phyloP scores from a whole-genome alignment of 495 filamentous ascomycete species.

The Arthonia radiata region DNA sequence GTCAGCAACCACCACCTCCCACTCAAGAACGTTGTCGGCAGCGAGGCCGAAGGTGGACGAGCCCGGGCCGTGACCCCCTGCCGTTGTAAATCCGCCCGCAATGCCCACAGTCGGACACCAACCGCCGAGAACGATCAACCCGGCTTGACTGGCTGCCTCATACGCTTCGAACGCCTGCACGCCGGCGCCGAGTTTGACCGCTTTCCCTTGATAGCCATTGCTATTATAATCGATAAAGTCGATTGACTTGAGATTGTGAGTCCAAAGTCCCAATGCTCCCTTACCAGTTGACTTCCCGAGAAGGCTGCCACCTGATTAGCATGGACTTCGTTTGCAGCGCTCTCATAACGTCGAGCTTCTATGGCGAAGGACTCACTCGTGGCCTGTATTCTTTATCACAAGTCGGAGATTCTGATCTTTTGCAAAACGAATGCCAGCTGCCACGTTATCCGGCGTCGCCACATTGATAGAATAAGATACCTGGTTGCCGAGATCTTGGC shows the following conservation, averaged over 20 bases:
- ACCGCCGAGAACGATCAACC: conserved; percentile 22
- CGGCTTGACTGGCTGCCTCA: conserved; percentile 14
- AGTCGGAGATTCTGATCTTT: too few relatives aligned
- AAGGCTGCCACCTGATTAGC: too few relatives aligned
- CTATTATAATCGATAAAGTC: conserved; percentile 17
- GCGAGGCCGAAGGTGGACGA: conserved; percentile 4
- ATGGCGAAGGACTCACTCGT: too few relatives aligned
- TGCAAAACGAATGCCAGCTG: conserved; percentile 1
- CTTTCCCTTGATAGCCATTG: conserved; percentile 16
- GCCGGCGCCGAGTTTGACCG: conserved; percentile 23
- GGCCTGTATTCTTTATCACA: too few relatives aligned
- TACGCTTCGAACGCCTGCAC: conserved; percentile 23
- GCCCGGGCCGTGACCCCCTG: conserved; percentile 6
- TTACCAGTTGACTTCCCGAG: conserved; percentile 25
- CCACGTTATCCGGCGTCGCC: not conserved
- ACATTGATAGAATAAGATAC: too few relatives aligned
- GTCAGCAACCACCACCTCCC: conserved; percentile 5
- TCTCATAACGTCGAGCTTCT: too few relatives aligned
- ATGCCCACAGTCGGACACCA: conserved; percentile 17
- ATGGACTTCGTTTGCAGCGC: too few relatives aligned
- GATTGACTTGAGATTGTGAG: conserved; percentile 24
- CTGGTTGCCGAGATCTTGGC: too few relatives aligned
- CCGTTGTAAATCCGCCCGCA: conserved; percentile 6
- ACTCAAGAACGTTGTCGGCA: conserved; percentile 5
- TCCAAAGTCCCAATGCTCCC: conserved; percentile 26